Evolutionary conservation across 208 protist species (phyloP).

Genomic region (Strigomonas culicis): DNA sequence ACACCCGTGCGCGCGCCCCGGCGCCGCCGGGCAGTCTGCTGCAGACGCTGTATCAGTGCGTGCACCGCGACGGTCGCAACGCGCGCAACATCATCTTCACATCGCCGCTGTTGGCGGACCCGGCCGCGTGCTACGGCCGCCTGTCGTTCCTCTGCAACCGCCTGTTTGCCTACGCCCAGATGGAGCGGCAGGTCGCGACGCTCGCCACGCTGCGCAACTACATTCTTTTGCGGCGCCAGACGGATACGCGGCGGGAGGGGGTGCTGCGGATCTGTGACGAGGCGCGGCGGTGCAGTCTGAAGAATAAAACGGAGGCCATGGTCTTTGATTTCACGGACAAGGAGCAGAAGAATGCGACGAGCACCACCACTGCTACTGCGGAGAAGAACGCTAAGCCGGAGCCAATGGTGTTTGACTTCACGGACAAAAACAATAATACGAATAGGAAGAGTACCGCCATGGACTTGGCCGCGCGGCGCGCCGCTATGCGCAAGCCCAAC

Average conservation of each 20-base stretch:
- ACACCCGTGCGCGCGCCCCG: too few species aligned
- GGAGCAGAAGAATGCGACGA: too few species aligned
- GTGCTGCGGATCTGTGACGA: constrained; percentile 20
- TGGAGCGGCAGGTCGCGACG: constrained; percentile 38
- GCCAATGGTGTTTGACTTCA: background rate
- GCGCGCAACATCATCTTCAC: constrained; percentile 8
- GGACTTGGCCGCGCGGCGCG: too few species aligned
- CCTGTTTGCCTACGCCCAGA: constrained; percentile 45
- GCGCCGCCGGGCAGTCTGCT: too few species aligned
- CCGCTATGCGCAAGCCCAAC: too few species aligned
- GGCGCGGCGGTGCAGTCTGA: too few species aligned
- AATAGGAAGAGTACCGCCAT: too few species aligned
- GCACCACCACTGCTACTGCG: too few species aligned
- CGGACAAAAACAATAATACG: background rate
- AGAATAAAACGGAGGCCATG: too few species aligned
- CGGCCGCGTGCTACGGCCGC: constrained; percentile 35
- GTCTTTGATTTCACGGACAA: too few species aligned
- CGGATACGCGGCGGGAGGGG: constrained; percentile 22
- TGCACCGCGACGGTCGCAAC: too few species aligned
- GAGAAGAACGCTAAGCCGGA: background rate
- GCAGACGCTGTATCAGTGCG: too few species aligned
- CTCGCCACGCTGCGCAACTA: constrained; percentile 28
- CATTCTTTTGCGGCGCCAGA: constrained; percentile 18
- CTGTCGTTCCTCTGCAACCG: constrained; percentile 61
- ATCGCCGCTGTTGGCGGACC: constrained; percentile 54